phyloP scores from a whole-genome alignment of 345 rosid genomes.

The Gossypium raimondii region DNA sequence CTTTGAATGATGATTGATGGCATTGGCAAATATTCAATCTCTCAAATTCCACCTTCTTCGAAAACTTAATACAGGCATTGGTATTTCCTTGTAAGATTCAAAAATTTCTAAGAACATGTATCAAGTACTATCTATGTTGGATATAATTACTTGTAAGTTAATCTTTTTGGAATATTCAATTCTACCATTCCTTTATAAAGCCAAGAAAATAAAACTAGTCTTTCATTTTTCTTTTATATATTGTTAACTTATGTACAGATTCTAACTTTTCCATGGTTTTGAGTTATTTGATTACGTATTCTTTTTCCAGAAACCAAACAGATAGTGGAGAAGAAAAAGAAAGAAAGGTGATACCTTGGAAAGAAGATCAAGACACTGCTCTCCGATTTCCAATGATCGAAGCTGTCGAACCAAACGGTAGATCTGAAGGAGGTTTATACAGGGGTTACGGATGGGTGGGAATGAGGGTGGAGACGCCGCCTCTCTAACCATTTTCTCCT shows the following conservation, averaged over 20 bases:
- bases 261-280: background rate
- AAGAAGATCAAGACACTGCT: conserved; percentile 31
- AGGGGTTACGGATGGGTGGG: background rate
- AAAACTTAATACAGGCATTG: background rate
- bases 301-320: background rate
- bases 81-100: background rate
- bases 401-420: conserved; percentile 28
- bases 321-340: background rate
- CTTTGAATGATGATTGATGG: background rate
- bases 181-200: no score
- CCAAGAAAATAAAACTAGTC: no score
- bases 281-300: background rate
- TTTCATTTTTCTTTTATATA: no score
- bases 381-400: conserved; percentile 10
- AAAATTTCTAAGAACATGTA: background rate
- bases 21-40: no score
- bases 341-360: conserved; percentile 16
- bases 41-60: no score
- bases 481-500: background rate
- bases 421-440: background rate
- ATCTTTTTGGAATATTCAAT: no score
- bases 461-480: background rate
- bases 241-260: background rate
- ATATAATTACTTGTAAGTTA: no score
- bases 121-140: no score